Evolutionary conservation across 177 flowering plant species (phyloP), one percentile per base, ranked within the genome.

Genomic region (Vitis hybrid): DNA sequence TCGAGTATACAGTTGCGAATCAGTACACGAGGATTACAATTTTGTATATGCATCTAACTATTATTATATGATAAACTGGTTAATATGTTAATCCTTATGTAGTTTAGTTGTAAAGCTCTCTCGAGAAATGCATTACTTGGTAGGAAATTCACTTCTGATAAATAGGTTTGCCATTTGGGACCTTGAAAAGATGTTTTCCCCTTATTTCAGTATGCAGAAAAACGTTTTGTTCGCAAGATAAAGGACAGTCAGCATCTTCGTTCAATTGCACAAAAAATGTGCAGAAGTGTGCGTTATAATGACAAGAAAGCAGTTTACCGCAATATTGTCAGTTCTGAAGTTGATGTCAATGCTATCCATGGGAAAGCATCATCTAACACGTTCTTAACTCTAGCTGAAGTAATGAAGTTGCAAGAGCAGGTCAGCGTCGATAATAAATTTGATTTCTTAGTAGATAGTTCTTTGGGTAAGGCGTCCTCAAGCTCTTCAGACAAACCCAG

Each of bases 271-370:
- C 85, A 85, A 65, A 84, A 75, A 71, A 78, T 88, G 71, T 86
- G 91, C 91, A 88, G 85, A 67, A 72, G 85, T 72, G 89, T 90
- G 27, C 83, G 83, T 27, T 69, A 67, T 58, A 88, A 90, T 76
- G 86, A 90, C 75, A 86, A 79, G 66, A 86, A 88, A 75, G 77
- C 84, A 20, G 87, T 84, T 7, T 90, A 90, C 71, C 89, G 86
- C 52, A 77, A 76, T 30, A 82, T 89, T 72, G 80, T 88, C 18
- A 71, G 59, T 71, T 86, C 82, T 63, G 87, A 79, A 65, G 87
- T 77, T 62, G 88, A 83, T 81, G 76, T 88, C 58, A 88, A 90
- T 83, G 82, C 77, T 52, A 69, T 81, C 46, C 73, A 70, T 56
- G 79, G 83, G 58, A 77, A 72, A 71, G 75, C 80, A 35, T 65